phyloP scores from a whole-genome alignment of 2,329 filamentous ascomycete species.

The Alternaria longipes region DNA sequence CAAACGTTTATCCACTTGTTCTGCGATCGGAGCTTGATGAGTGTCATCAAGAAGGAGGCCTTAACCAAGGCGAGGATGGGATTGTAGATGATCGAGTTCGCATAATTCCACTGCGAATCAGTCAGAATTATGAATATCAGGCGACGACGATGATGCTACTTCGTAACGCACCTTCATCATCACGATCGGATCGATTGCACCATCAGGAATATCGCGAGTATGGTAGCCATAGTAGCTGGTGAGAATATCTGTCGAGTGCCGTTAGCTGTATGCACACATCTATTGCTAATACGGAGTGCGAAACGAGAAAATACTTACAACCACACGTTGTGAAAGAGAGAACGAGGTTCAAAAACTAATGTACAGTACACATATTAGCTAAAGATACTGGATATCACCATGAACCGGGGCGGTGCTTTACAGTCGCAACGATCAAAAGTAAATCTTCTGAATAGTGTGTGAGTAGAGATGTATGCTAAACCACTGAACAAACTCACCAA shows the following conservation, averaged over 20 bases:
- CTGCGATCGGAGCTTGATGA: constrained; percentile 29
- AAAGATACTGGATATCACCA: neutral
- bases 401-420: neutral
- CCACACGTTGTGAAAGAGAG: constrained; percentile 18
- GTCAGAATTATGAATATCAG: neutral
- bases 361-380: neutral
- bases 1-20: constrained; percentile 25
- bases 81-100: constrained; percentile 29
- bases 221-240: constrained; percentile 27
- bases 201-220: constrained; percentile 21
- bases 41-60: constrained; percentile 27
- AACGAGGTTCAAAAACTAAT: constrained; percentile 15
- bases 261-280: neutral
- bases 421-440: constrained; percentile 15
- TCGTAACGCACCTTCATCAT: constrained; percentile 18
- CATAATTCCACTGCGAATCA: constrained; percentile 22
- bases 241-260: constrained; percentile 9
- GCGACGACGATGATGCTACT: too few species aligned
- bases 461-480: neutral
- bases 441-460: constrained; percentile 7
- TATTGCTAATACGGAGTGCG: neutral
- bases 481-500: neutral
- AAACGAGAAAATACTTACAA: constrained; percentile 5
- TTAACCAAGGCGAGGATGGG: constrained; percentile 33
- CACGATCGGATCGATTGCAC: constrained; percentile 15